Evolutionary conservation across 257 asterid species (phyloP), one percentile per base, ranked within the genome.

Genomic region (Ilex asprella): DNA sequence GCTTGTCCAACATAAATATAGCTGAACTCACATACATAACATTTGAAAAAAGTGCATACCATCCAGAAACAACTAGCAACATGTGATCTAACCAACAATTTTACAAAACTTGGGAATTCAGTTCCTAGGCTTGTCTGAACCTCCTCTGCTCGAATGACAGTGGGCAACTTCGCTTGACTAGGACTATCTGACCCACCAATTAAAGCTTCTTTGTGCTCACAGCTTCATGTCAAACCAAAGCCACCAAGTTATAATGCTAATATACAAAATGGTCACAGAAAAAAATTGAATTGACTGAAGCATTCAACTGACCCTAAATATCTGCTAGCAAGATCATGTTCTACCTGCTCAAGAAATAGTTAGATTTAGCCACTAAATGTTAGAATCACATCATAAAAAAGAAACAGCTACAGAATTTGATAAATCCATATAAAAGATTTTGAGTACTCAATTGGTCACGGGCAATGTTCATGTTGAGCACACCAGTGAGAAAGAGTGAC

Each of bases 51-150:
- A 39, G 67, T 30, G 44, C 70, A 61, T 82, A 91, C 98, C 98
- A 91, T 91, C 97, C 98, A 86, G 81, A 88, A 91, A 80, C 98
- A 91, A 74, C 98, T 83, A 64, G 75, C 94, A 29, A 88, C 97
- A 65, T 92, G 96, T 51, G 99, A 92, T 81, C 97, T 77, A 58
- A 89, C 95, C 61, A 86, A 64, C 41, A 69, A 21, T 73, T 89
- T 92, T 73, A 80, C 5, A 71, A 89, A 78, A 62, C 73, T 70
- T 49, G 99, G 97, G 31, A 65, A 81, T 35, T 86, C 96, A 52
- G 65, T 39, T 67, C 91, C 86, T 77, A 92, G 70, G 66, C 85
- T 81, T 62, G 75, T 68, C 54, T 57, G 81, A 63, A 89, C 74
- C 81, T 92, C 97, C 85, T 89, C 97, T 12, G 99, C 97, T 68